A percentile compares a stretch with the other conserved stretches of the same genome.
These are phyloP conservation scores for Podaxis sp. DNA, from an alignment of 768 basidiomycete genomes.

Conservation along the genomic window DNA sequence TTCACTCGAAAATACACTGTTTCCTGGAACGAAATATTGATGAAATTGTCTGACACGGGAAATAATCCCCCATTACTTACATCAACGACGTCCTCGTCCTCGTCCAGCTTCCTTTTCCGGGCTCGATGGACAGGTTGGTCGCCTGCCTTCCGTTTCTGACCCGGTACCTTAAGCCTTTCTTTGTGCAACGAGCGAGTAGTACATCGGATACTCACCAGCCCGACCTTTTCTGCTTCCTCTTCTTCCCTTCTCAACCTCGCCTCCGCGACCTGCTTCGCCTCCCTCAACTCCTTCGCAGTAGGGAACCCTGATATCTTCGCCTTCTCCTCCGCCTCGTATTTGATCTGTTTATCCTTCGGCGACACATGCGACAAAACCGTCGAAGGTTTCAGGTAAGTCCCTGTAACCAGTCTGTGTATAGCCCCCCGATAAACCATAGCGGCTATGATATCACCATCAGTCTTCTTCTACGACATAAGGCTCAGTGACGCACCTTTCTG, in stretches of 20 bases:
- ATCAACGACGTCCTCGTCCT: constrained; percentile 63
- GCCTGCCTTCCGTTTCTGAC: constrained; percentile 62
- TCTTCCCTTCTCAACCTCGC: constrained; percentile 67
- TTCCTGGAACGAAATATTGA: constrained; percentile 41
- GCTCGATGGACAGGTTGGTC: constrained; percentile 20
- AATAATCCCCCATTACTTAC: constrained; percentile 38
- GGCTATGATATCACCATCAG: constrained; percentile 17
- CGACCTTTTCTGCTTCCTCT: constrained; percentile 70
- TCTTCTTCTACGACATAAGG: neutral
- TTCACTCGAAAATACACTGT: constrained; percentile 83
- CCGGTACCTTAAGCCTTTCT: neutral
- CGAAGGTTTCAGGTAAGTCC: constrained; percentile 76
- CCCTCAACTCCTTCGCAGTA: constrained; percentile 73
- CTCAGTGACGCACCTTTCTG: constrained; percentile 47
- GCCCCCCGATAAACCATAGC: constrained; percentile 53
- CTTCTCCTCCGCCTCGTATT: constrained; percentile 79
- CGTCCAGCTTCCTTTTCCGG: constrained; percentile 39
- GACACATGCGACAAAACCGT: constrained; percentile 77
- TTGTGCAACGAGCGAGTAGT: neutral
- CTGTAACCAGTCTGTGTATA: constrained; percentile 68
- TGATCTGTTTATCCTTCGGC: constrained; percentile 75
- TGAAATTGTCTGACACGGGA: constrained; percentile 9
- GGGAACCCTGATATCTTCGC: constrained; percentile 73
- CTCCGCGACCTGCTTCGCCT: constrained; percentile 66
- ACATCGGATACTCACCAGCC: constrained; percentile 50